Percentiles rank a stretch among this genome's conserved stretches.
These are phyloP conservation scores for Boletus pseudo-olivaceus DNA, from an alignment of 768 basidiomycete species.

Conservation along the genomic window DNA sequence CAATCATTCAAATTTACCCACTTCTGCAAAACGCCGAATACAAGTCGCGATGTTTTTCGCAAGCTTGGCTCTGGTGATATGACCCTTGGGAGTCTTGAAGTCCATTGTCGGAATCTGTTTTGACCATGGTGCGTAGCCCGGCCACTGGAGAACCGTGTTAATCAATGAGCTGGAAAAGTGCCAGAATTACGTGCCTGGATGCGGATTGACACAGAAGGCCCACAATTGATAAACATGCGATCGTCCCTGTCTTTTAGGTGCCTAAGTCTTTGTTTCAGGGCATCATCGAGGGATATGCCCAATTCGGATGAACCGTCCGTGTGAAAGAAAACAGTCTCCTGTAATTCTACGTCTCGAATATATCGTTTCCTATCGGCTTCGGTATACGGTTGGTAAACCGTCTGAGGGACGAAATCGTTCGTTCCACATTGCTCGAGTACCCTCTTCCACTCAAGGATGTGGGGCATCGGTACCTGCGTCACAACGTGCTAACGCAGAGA, in stretches of 20 bases:
- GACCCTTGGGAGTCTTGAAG: constrained; percentile 73
- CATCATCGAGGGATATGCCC: constrained; percentile 64
- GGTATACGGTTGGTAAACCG: constrained; percentile 72
- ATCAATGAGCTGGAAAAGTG: background rate
- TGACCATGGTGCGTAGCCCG: constrained; percentile 74
- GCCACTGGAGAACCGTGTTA: constrained; percentile 52
- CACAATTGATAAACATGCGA: constrained; percentile 65
- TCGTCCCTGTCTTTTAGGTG: constrained; percentile 57
- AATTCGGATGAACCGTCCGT: constrained; percentile 49
- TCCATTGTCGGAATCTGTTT: constrained; percentile 81
- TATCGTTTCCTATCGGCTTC: constrained; percentile 74
- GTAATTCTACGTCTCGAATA: constrained; percentile 64
- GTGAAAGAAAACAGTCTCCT: constrained; percentile 62
- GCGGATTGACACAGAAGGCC: constrained; percentile 77
- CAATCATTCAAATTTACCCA: constrained; percentile 25
- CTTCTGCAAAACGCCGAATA: constrained; percentile 63
- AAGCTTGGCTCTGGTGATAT: constrained; percentile 71
- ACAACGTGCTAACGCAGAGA: constrained; percentile 18
- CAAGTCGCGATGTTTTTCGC: constrained; percentile 81
- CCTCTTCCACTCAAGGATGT: constrained; percentile 28
- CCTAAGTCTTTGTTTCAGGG: constrained; percentile 55
- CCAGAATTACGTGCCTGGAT: constrained; percentile 50
- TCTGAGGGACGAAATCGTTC: constrained; percentile 63
- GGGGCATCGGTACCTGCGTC: constrained; percentile 20
- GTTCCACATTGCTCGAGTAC: constrained; percentile 22